Conservation (phyloP, 2,329 filamentous ascomycete genomes). For the Pyrenophora seminiperda region DNA sequence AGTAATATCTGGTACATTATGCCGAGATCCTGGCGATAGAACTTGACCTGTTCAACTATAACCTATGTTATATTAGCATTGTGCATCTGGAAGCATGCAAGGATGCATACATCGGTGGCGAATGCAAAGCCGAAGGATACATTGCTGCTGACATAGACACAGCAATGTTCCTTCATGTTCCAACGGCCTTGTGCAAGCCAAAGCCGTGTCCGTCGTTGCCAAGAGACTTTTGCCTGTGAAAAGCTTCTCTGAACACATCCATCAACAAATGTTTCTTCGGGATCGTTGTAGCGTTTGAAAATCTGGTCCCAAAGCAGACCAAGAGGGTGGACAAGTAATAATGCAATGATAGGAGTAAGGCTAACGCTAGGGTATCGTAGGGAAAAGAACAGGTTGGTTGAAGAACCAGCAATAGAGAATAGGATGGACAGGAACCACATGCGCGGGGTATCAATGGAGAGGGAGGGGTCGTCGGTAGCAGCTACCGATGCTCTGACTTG, state of each 20-base stretch:
- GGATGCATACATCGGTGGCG: constrained; percentile 70
- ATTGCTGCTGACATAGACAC: constrained; percentile 88
- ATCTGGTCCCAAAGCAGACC: constrained; percentile 78
- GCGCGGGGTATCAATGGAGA: constrained; percentile 86
- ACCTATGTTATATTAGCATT: constrained; percentile 53
- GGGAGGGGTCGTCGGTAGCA: constrained; percentile 72
- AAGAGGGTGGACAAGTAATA: constrained; percentile 82
- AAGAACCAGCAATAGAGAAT: constrained; percentile 80
- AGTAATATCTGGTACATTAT: constrained; percentile 81
- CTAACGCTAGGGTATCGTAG: constrained; percentile 88
- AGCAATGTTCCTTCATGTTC: constrained; percentile 90
- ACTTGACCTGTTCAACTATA: constrained; percentile 87
- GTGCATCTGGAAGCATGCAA: not conserved
- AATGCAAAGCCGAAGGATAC: constrained; percentile 90
- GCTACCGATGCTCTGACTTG: constrained; percentile 81
- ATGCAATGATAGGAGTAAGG: constrained; percentile 85
- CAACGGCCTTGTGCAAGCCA: constrained; percentile 81
- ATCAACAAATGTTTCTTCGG: constrained; percentile 61
- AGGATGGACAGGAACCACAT: constrained; percentile 85
- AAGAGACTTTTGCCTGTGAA: constrained; percentile 22
- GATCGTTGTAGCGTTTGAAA: constrained; percentile 65
- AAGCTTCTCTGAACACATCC: constrained; percentile 53
- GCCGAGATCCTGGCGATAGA: constrained; percentile 80
- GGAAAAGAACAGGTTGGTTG: constrained; percentile 87
- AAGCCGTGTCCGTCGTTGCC: constrained; percentile 59